Evolutionary conservation across 805 yeast genomes (phyloP).

Genomic region (Danielozyma ontarioensis): DNA sequence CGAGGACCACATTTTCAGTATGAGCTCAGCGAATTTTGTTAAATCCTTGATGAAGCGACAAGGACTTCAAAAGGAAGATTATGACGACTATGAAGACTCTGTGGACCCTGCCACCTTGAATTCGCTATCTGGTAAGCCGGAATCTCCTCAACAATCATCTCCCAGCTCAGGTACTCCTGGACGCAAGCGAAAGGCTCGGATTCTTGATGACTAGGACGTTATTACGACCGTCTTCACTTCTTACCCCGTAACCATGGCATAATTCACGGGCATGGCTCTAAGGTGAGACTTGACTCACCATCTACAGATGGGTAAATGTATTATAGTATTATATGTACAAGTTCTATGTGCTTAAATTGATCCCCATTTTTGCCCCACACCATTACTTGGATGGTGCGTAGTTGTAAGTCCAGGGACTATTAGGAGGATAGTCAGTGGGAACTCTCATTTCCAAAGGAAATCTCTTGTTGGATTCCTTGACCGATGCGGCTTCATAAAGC

Average conservation of each 20-base stretch:
- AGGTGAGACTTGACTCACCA: too few species aligned
- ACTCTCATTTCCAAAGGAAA: slow-evolving; percentile 82
- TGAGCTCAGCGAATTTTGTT: slow-evolving; percentile 66
- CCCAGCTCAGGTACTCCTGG: slow-evolving; percentile 13
- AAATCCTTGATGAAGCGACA: slow-evolving; percentile 49
- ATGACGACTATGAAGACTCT: slow-evolving; percentile 34
- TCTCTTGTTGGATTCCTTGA: slow-evolving; percentile 48
- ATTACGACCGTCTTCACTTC: too few species aligned
- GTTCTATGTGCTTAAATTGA: too few species aligned
- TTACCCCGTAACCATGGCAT: too few species aligned
- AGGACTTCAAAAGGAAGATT: slow-evolving; percentile 34
- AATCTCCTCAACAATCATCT: not conserved
- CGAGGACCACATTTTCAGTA: slow-evolving; percentile 75
- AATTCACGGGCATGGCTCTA: too few species aligned
- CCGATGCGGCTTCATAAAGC: slow-evolving; percentile 60
- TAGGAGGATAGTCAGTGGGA: slow-evolving; percentile 89
- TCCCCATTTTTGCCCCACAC: too few species aligned
- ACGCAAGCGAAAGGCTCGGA: slow-evolving; percentile 23
- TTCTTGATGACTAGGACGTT: slow-evolving; percentile 18
- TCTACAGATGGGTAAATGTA: too few species aligned
- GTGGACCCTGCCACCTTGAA: slow-evolving; percentile 18
- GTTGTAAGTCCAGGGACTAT: slow-evolving; percentile 69
- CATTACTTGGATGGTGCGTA: too few species aligned
- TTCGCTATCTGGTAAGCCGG: not conserved
- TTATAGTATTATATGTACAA: too few species aligned